Percentiles rank a stretch among this genome's conserved stretches.
phyloP scores from a whole-genome alignment of 805 yeast genomes.

The Millerozyma miso region DNA sequence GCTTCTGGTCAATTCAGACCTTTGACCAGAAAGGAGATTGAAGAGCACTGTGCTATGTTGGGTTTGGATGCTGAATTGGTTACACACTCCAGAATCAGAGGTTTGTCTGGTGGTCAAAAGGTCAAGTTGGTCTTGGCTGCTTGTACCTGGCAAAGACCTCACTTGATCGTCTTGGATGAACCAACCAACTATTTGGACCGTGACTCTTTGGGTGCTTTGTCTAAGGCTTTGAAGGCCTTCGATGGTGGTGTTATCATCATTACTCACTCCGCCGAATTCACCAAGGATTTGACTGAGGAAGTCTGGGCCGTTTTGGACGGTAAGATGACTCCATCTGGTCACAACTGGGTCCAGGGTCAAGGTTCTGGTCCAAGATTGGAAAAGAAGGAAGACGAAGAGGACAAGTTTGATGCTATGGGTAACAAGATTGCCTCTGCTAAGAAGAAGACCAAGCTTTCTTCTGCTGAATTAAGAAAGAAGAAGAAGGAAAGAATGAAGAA shows the following conservation, averaged over 20 bases:
- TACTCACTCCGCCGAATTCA: slow-evolving; percentile 99
- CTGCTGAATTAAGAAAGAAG: slow-evolving; percentile 99
- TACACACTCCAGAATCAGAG: slow-evolving; percentile 99
- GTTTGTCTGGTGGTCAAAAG: slow-evolving; percentile 99
- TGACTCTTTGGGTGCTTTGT: slow-evolving; percentile 98
- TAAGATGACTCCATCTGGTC: slow-evolving; percentile 99
- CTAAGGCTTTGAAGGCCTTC: slow-evolving; percentile 97
- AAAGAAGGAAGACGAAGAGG: slow-evolving; percentile 96
- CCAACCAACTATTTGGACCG: slow-evolving; percentile 99
- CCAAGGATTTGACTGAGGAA: slow-evolving; percentile 98
- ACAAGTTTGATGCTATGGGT: slow-evolving; percentile 99
- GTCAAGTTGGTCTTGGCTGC: slow-evolving; percentile 99
- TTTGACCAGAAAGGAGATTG: slow-evolving; percentile 99
- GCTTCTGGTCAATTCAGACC: slow-evolving; percentile 99
- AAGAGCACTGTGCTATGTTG: slow-evolving; percentile 96
- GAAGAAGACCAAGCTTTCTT: slow-evolving; percentile 96
- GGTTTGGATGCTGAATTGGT: slow-evolving; percentile 99
- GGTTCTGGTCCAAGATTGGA: slow-evolving; percentile 99
- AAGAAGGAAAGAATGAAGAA: slow-evolving; percentile 99
- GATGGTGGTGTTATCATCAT: slow-evolving; percentile 99
- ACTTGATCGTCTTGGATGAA: slow-evolving; percentile 98
- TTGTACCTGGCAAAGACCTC: slow-evolving; percentile 99
- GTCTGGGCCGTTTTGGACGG: slow-evolving; percentile 99
- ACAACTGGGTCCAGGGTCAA: slow-evolving; percentile 99
- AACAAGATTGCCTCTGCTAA: slow-evolving; percentile 95